Percentiles rank a stretch among this genome's conserved stretches.
phyloP scores from a whole-genome alignment of 2,329 filamentous ascomycete genomes.

The Hypoxylon rubiginosum region DNA sequence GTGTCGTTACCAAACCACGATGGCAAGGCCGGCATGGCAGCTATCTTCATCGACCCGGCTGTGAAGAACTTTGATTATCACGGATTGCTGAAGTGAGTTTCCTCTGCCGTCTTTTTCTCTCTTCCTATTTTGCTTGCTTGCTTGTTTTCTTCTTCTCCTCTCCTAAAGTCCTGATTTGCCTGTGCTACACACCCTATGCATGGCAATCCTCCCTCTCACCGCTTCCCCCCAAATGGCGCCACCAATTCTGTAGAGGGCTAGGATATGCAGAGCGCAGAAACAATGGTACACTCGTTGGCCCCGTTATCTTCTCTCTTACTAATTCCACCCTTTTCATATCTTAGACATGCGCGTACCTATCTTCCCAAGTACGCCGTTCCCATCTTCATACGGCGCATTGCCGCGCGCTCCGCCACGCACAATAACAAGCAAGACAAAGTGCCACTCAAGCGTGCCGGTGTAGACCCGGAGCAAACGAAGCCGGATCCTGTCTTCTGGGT shows the following conservation, averaged over 20 bases:
- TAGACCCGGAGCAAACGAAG: constrained; percentile 67
- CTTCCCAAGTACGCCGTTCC: constrained; percentile 83
- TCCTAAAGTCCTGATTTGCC: not conserved
- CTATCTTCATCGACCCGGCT: constrained; percentile 68
- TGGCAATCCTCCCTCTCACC: not conserved
- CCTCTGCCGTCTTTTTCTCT: not conserved
- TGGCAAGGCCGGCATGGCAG: constrained; percentile 75
- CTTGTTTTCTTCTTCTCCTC: not conserved
- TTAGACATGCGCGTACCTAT: constrained; percentile 66
- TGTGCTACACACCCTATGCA: not conserved
- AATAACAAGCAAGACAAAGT: constrained; percentile 88
- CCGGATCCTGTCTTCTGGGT: constrained; percentile 66
- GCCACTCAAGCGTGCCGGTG: constrained; percentile 74
- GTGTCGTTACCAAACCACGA: constrained; percentile 75
- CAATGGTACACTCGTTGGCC: not conserved
- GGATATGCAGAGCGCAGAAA: not conserved
- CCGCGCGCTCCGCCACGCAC: constrained; percentile 71
- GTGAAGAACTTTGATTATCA: constrained; percentile 69
- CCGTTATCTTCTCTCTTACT: not conserved
- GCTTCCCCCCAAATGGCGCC: constrained; percentile 11
- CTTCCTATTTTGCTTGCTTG: not conserved
- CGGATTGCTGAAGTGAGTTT: constrained; percentile 65
- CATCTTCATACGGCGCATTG: constrained; percentile 75
- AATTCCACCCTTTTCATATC: constrained; percentile 1
- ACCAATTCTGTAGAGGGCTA: constrained; percentile 7